Conservation (phyloP, 345 rosid genomes). For the Carallia pectinifolia region DNA sequence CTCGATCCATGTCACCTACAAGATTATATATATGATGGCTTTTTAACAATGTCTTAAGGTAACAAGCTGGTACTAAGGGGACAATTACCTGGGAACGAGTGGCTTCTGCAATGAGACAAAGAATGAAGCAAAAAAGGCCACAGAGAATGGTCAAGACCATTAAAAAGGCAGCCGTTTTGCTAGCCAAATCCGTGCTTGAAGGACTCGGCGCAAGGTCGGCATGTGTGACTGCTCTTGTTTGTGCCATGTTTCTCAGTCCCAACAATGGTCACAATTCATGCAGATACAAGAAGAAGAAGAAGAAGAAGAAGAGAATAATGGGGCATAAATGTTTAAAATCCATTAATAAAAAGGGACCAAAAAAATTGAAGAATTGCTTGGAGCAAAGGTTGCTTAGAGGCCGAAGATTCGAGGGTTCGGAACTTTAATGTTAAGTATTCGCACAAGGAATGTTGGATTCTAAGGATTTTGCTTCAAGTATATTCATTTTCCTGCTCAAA, state of each 20-base stretch:
- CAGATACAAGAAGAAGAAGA: constrained; percentile 16
- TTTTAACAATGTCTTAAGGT: no score
- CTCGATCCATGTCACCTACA: constrained; percentile 58
- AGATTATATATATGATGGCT: not conserved
- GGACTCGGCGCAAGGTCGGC: constrained; percentile 71
- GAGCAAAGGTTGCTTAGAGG: constrained; percentile 85
- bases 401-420: constrained; percentile 61
- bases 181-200: constrained; percentile 52
- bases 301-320: constrained; percentile 1
- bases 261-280: constrained; percentile 12
- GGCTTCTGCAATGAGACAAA: constrained; percentile 87
- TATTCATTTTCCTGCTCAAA: not conserved
- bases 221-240: constrained; percentile 67
- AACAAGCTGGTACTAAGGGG: no score
- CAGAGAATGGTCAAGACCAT: constrained; percentile 55
- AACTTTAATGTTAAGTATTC: constrained; percentile 33
- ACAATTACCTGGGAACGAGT: constrained; percentile 69
- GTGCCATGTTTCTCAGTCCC: constrained; percentile 31
- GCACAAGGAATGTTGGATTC: constrained; percentile 6
- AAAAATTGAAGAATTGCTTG: constrained; percentile 67
- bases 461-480: not conserved
- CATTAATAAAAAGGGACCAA: constrained; percentile 10
- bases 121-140: constrained; percentile 73
- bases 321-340: not conserved
- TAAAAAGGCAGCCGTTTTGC: constrained; percentile 59